Base-by-base conservation (phyloP, 345 rosid species). In the Sonneratia caseolaris region DNA sequence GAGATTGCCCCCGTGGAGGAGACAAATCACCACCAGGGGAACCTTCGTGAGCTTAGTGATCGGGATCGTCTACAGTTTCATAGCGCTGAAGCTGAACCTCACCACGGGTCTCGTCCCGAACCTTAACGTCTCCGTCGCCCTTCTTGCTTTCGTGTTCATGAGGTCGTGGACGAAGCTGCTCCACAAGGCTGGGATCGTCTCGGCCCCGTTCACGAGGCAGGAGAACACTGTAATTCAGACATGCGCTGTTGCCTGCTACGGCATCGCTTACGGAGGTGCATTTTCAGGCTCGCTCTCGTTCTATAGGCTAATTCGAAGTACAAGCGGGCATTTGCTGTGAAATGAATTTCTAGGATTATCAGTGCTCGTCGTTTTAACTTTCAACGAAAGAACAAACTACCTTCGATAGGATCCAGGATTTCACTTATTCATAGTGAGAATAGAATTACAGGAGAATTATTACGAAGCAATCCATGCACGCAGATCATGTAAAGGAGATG, bases 241-340 rank as follows among this genome's bases (percentile, higher is more conserved):
- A 48, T 95, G 99, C 99, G 92, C 98, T 1, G 97, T 92, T 69
- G 93, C 98, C 42, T 95, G 99, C 76, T 95, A 95, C 70, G 85
- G 96, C 79, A 88, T 92, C 80, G 85, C 98, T 65, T 84, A 86
- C 68, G 97, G 92, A 83, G 98, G 98, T 92, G 15, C 40, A 62
- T 14, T 35, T 62, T 48, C 45, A 24, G 7, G 59, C 59, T 40
- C 51, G 3, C 15, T 13, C 51, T 47, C 7, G 14, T 1, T 40
- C 15, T 47, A 47, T 42, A 47, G 7, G 51, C 51, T 47, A 47
- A 47, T 47, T 13, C 51, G 45, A 42, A 42, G 10, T 42, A 42
- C 45, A 42, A 9, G 45, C 45, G 45, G 7, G 10, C 45, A 1
- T 42, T 42, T 5, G 0, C 10, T 9, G 10, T 42, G 7, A 4